Percentiles rank a stretch among this genome's conserved stretches.
phyloP scores from a whole-genome alignment of 2,329 filamentous ascomycete genomes.

The Sclerotinia minor region DNA sequence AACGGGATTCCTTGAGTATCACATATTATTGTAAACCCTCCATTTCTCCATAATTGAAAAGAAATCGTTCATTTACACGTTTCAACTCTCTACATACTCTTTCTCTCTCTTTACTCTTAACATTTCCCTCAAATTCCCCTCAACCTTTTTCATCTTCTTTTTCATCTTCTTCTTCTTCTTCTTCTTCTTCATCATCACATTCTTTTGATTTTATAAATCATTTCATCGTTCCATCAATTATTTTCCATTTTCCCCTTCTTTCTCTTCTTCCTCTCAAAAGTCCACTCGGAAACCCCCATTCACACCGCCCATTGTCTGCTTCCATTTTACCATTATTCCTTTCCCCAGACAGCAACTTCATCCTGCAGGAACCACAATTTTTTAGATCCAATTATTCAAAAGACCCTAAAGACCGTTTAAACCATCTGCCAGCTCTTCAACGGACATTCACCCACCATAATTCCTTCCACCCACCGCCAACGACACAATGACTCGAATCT shows the following conservation, averaged over 20 bases:
- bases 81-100: background rate
- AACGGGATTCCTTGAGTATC: background rate
- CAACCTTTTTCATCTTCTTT: background rate
- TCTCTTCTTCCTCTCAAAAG: background rate
- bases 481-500: constrained; percentile 42
- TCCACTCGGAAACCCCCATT: background rate
- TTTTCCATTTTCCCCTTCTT: background rate
- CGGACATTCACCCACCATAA: constrained; percentile 4
- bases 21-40: background rate
- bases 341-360: constrained; percentile 14
- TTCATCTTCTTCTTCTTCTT: too few species aligned
- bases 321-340: background rate
- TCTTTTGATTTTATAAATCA: background rate
- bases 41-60: background rate
- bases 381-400: constrained; percentile 10
- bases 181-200: background rate
- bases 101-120: background rate
- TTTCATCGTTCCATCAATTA: background rate
- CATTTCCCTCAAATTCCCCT: background rate
- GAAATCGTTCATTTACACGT: background rate
- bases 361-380: constrained; percentile 17
- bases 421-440: background rate
- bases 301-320: constrained; percentile 10
- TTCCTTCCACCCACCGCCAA: background rate
- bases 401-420: background rate